Evolutionary conservation across 345 rosid species (phyloP).

Genomic region (Populus simonii): DNA sequence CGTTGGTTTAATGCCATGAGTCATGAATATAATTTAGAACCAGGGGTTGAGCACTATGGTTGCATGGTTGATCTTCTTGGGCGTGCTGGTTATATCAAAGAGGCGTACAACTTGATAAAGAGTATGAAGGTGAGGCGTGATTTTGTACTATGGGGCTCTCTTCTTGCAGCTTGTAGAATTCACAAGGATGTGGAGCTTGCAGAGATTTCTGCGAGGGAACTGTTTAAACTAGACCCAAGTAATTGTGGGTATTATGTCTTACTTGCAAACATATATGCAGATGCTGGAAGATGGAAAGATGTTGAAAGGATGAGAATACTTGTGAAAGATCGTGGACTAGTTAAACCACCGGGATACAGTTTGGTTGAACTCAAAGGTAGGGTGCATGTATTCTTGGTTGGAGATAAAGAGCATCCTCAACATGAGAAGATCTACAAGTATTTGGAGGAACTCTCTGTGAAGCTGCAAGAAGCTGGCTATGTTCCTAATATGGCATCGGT

Average conservation of each 20-base stretch:
- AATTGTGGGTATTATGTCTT: conserved; percentile 77
- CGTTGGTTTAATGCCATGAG: conserved; percentile 70
- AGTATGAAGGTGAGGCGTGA: conserved; percentile 80
- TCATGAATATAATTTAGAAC: conserved; percentile 52
- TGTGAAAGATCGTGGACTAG: conserved; percentile 56
- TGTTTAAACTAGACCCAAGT: conserved; percentile 64
- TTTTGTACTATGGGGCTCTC: conserved; percentile 76
- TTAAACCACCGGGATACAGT: conserved; percentile 80
- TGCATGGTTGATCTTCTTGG: conserved; percentile 97
- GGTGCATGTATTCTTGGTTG: conserved; percentile 73
- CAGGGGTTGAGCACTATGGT: conserved; percentile 79
- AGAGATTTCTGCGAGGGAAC: conserved; percentile 53
- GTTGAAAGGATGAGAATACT: conserved; percentile 62
- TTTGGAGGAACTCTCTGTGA: conserved; percentile 47
- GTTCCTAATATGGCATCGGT: conserved; percentile 62
- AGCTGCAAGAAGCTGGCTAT: conserved; percentile 68
- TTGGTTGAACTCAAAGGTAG: conserved; percentile 69
- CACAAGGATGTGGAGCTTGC: conserved; percentile 87
- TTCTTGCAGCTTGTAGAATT: conserved; percentile 81
- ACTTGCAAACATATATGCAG: conserved; percentile 81
- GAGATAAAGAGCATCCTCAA: conserved; percentile 78
- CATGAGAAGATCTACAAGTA: conserved; percentile 50
- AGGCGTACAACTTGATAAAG: conserved; percentile 63
- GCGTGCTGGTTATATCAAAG: conserved; percentile 62
- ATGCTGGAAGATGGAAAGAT: conserved; percentile 85